Conservation (phyloP, 768 basidiomycete genomes). For the Kwoniella mangroviensis region DNA sequence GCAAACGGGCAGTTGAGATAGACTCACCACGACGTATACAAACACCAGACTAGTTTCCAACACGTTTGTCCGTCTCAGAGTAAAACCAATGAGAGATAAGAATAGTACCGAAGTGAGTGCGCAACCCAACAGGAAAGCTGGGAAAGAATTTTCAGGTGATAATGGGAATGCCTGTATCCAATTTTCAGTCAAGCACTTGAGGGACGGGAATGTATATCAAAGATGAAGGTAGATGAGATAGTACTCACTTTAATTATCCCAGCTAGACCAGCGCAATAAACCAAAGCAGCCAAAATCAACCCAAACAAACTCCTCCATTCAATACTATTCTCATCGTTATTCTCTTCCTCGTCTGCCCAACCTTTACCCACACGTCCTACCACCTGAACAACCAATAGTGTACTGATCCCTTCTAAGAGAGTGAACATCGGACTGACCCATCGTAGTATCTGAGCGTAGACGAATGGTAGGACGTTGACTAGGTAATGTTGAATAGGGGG, state of each 20-base stretch:
- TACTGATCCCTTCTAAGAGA: conserved; percentile 56
- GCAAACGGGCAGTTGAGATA: not conserved
- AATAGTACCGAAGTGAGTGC: conserved; percentile 87
- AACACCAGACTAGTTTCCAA: conserved; percentile 88
- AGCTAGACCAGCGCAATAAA: conserved; percentile 50
- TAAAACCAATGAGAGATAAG: conserved; percentile 88
- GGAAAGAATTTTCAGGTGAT: conserved; percentile 79
- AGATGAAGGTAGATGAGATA: not conserved
- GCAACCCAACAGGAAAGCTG: conserved; percentile 85
- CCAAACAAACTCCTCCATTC: conserved; percentile 56
- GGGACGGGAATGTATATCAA: too few species aligned
- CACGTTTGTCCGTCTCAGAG: conserved; percentile 83
- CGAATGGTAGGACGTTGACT: conserved; percentile 48
- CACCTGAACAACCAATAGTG: conserved; percentile 55
- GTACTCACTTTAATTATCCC: conserved; percentile 48
- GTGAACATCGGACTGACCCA: conserved; percentile 56
- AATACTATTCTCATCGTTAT: conserved; percentile 45
- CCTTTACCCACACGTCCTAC: conserved; percentile 54
- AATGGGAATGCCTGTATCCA: conserved; percentile 68
- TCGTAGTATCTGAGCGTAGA: conserved; percentile 53
- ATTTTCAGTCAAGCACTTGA: too few species aligned
- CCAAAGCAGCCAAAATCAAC: conserved; percentile 46
- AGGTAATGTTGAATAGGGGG: conserved; percentile 34
- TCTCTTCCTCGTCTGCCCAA: conserved; percentile 57
- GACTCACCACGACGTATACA: conserved; percentile 70